Base-by-base conservation (phyloP, 768 basidiomycete species). In the Exidia glandulosa region DNA sequence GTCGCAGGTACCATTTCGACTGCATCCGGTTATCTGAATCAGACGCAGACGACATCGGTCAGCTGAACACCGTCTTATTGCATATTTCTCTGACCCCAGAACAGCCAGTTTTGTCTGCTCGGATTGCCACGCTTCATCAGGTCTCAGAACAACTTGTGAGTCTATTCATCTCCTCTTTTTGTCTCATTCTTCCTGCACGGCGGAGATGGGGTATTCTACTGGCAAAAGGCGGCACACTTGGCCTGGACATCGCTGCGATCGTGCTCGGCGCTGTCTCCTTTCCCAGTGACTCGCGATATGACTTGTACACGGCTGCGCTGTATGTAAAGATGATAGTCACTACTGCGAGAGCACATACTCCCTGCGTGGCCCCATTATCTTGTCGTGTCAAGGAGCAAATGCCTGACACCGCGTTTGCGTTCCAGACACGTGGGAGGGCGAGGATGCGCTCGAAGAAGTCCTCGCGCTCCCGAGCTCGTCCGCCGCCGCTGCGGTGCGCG, bases 21-120 rank as follows among this genome's bases (percentile, higher is more conserved):
- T 93, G 90, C 72, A 77, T 91, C 10, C 73, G 80, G 61, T 70
- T 92, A 55, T 76, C 70, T 60, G 80, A 82, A 64, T 73, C 77
- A 57, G 79, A 85, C 64, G 90, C 90, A 9, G 84, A 84, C 66
- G 85, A 88, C 69, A 87, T 93, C 70, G 81, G 88, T 90, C 70
- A 77, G 88, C 37, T 14, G 32, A 52, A 16, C 57, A 14, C n/a
- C n/a, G 13, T 55, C 41, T 63, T 54, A 32, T 62, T 48, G 57
- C 45, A 60, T 36, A 41, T 4, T 59, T 25, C 25, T 60, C 55
- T 48, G 59, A 23, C 12, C 48, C 47, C 12, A 13, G 14, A 54
- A 1, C 61, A 90, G 88, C 77, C 72, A 72, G 83, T 61, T 90
- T 82, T 69, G 66, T 82, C 54, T 83, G 82, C 68, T 71, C 75